phyloP scores from a whole-genome alignment of 2,329 filamentous ascomycete species.

The Aureobasidium leucospermi region DNA sequence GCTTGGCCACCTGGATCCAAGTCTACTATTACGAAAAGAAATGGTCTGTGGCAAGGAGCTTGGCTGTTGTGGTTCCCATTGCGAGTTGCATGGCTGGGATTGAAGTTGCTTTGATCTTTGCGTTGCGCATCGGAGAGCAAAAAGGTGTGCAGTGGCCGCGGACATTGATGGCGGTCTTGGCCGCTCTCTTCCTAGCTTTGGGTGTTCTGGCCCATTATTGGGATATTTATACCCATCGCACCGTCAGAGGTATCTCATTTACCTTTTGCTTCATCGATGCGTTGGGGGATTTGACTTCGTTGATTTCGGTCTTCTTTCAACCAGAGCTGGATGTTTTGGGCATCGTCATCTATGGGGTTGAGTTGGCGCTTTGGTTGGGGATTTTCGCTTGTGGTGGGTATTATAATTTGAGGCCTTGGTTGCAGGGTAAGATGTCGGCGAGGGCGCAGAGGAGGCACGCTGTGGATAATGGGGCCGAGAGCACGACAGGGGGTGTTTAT shows the following conservation, averaged over 20 bases:
- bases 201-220: slow-evolving; percentile 63
- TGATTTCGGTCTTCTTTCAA: slow-evolving; percentile 59
- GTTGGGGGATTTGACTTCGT: slow-evolving; percentile 58
- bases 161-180: slow-evolving; percentile 59
- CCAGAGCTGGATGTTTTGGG: slow-evolving; percentile 52
- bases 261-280: slow-evolving; percentile 65
- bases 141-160: slow-evolving; percentile 51
- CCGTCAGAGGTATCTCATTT: slow-evolving; percentile 64
- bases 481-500: slow-evolving; percentile 24
- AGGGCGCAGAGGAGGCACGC: background rate
- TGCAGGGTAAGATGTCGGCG: slow-evolving; percentile 25
- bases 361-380: slow-evolving; percentile 60
- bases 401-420: slow-evolving; percentile 57
- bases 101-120: slow-evolving; percentile 54
- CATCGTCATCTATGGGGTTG: slow-evolving; percentile 59
- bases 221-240: slow-evolving; percentile 60
- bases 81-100: slow-evolving; percentile 52
- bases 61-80: slow-evolving; percentile 44
- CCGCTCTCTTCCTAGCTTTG: slow-evolving; percentile 54
- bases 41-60: slow-evolving; percentile 46
- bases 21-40: slow-evolving; percentile 50
- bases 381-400: slow-evolving; percentile 59
- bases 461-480: background rate
- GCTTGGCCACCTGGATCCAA: slow-evolving; percentile 48
- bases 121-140: slow-evolving; percentile 38